Evolutionary conservation across 1,284 basidiomycete genomes (phyloP).

Genomic region (Inonotus obliquus): DNA sequence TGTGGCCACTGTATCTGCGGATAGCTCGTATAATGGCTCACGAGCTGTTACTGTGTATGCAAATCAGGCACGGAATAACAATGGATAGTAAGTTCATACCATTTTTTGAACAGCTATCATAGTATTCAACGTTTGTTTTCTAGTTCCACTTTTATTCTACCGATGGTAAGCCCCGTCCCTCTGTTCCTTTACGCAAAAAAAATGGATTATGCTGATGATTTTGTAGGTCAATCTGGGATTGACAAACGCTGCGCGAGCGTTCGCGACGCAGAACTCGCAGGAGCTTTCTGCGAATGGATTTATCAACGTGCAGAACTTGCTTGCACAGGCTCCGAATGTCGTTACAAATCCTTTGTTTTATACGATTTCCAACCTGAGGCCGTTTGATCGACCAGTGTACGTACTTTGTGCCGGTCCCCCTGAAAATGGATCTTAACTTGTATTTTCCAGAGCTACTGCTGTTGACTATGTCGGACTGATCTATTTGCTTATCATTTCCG

Average conservation of each 20-base stretch:
- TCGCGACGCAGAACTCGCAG: slow-evolving; percentile 23
- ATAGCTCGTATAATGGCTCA: slow-evolving; percentile 33
- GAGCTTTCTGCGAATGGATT: slow-evolving; percentile 25
- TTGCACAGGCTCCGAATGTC: slow-evolving; percentile 53
- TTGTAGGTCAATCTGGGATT: not conserved
- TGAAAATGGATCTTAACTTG: not conserved
- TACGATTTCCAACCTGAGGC: slow-evolving; percentile 52
- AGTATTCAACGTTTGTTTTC: slow-evolving; percentile 28
- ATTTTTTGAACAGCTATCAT: no score
- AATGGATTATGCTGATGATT: not conserved
- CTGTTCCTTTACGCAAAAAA: slow-evolving; percentile 12
- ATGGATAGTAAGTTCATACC: slow-evolving; percentile 39
- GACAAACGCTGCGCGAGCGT: slow-evolving; percentile 32
- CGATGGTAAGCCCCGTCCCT: not conserved
- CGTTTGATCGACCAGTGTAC: slow-evolving; percentile 62
- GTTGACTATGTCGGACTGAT: slow-evolving; percentile 73
- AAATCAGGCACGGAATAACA: slow-evolving; percentile 35
- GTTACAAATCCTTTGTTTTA: slow-evolving; percentile 50
- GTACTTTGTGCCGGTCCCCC: slow-evolving; percentile 19
- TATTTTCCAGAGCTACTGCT: slow-evolving; percentile 53
- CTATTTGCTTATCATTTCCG: slow-evolving; percentile 63
- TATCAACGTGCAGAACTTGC: slow-evolving; percentile 31
- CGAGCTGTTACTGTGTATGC: slow-evolving; percentile 33
- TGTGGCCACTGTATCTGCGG: slow-evolving; percentile 27
- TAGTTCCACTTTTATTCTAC: not conserved